These are phyloP conservation scores for Singerocomus inundabilis DNA, from an alignment of 1,284 basidiomycete species.

Conservation along the genomic window DNA sequence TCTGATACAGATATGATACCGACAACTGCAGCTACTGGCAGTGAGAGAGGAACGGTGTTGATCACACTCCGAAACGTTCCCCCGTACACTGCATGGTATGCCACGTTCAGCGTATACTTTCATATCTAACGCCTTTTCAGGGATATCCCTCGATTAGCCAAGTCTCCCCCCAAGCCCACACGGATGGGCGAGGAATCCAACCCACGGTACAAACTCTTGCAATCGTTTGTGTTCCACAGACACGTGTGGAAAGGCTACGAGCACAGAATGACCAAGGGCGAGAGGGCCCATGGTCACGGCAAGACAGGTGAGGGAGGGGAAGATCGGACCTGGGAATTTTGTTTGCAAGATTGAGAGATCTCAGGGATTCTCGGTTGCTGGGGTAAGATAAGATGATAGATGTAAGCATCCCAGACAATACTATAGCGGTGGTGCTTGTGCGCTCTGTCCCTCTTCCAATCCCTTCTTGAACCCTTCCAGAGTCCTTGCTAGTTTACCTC, in stretches of 20 bases:
- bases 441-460: conserved; percentile 52
- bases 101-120: conserved; percentile 12
- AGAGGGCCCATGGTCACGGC: conserved; percentile 60
- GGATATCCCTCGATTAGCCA: conserved; percentile 80
- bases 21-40: conserved; percentile 4
- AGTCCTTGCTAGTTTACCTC: conserved; percentile 70
- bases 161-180: conserved; percentile 57
- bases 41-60: conserved; percentile 64
- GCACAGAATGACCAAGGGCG: conserved; percentile 90
- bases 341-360: conserved; percentile 37
- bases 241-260: conserved; percentile 80
- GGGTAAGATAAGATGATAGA: conserved; percentile 3
- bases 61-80: conserved; percentile 84
- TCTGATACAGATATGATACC: conserved; percentile 25
- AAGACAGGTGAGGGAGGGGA: conserved; percentile 71
- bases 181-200: conserved; percentile 48
- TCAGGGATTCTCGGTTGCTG: neutral
- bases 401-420: conserved; percentile 6
- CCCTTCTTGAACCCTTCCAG: conserved; percentile 76
- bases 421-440: conserved; percentile 25
- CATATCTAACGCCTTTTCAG: conserved; percentile 37
- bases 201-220: conserved; percentile 69
- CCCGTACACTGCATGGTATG: conserved; percentile 88
- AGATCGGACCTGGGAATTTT: conserved; percentile 80
- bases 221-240: conserved; percentile 83